Conservation (phyloP, 225 moss, liverwort and hornwort species). For the Anthoceros angustus region DNA sequence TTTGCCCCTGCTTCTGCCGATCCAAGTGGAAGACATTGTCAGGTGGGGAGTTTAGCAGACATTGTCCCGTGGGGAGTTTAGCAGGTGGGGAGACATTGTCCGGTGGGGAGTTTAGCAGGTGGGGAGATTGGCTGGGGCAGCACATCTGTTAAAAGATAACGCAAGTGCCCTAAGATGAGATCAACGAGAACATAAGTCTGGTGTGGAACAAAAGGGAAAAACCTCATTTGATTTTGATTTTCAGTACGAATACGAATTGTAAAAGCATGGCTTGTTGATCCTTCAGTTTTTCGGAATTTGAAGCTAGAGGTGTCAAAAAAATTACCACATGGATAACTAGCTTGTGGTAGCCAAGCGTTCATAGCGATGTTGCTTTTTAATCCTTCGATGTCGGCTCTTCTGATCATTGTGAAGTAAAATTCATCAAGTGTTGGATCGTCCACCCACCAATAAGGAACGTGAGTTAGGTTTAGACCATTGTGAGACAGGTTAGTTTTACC, state of each 20-base stretch:
- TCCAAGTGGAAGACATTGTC: conserved; percentile 18
- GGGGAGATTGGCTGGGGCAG: conserved; percentile 7
- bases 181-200: conserved; percentile 4
- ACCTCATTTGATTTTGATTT: neutral
- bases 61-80: conserved; percentile 14
- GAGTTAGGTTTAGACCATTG: no score
- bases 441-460: no score
- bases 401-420: no score
- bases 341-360: no score
- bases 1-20: conserved; percentile 8
- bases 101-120: conserved; percentile 14
- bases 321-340: no score
- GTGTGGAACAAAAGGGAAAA: conserved; percentile 7
- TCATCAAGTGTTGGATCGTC: no score
- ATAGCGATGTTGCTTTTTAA: no score
- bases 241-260: conserved; percentile 6
- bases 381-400: no score
- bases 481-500: no score
- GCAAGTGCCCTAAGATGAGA: neutral
- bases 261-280: neutral
- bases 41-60: conserved; percentile 16
- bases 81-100: conserved; percentile 17
- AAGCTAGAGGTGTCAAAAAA: neutral
- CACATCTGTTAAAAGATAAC: neutral
- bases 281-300: neutral